Base-by-base conservation (phyloP, 805 yeast species). In the Candida insectorum region DNA sequence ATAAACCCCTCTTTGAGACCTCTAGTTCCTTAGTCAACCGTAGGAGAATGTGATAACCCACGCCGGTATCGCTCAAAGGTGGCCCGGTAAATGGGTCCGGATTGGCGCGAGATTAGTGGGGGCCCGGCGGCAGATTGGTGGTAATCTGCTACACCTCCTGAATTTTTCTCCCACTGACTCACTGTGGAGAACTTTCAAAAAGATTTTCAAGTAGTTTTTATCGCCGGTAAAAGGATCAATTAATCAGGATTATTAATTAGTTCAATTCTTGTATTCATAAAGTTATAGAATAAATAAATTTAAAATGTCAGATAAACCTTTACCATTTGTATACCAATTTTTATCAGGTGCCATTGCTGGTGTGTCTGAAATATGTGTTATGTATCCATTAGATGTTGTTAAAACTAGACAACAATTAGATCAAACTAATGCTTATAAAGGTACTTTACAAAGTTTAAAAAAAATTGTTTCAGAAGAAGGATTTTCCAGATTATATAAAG, bases 361-460 rank as follows among this genome's bases (percentile, higher is more conserved):
- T 45, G 88, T 93, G 43, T 86, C 96, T 17, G 98, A 93, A 67
- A 85, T 89, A 58, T 69, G 88, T 50, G 87, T 85, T 44, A 88
- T 89, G 96, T 89, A 89, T 57, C 98, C 98, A 27, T 69, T 91
- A 54, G 98, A 91, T 60, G 96, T 93, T 43, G 96, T 93, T 54
- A 91, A 91, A 72, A 91, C 98, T 20, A 77, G 97, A 63, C 89
- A 89, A 66, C 97, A 91, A 63, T 73, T 91, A 52, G 71, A 65
- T 39, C 51, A 58, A 29, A 68, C 74, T 31, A 79, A 77, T 30
- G 84, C 81, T 41, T 89, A 89, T 66, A 69, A 67, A 28, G 96
- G 96, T 51, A 84, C 94, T 55, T 48, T 88, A 39, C 93, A 86
- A 55, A 86, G 96, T 58, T 61, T 93, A 48, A 62, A 72, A 43